These are phyloP conservation scores for Cryptococcus deneoformans DNA, from an alignment of 1,284 basidiomycete species.

Conservation along the genomic window DNA sequence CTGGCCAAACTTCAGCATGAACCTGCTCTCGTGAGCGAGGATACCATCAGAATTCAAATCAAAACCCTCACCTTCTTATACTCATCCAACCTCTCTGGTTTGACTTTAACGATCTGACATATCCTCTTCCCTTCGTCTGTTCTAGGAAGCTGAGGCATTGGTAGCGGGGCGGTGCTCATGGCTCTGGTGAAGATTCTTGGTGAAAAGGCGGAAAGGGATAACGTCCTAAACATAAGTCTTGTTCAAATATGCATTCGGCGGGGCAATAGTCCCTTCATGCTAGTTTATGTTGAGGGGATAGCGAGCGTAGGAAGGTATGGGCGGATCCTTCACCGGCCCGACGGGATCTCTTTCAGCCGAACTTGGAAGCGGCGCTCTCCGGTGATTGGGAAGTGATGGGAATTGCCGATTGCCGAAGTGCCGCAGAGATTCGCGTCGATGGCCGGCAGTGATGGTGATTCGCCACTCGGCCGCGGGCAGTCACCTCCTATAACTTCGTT, in stretches of 20 bases:
- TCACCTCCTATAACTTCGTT: background rate
- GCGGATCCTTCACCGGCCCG: background rate
- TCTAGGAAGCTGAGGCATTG: constrained; percentile 35
- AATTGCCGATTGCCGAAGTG: background rate
- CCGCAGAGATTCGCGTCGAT: background rate
- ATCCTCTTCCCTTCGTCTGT: constrained; percentile 58
- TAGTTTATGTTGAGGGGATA: too few species aligned
- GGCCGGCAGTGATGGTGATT: background rate
- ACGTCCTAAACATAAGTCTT: background rate
- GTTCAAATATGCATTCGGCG: too few species aligned
- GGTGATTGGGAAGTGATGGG: too few species aligned
- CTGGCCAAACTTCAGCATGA: constrained; percentile 67
- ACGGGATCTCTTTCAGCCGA: background rate
- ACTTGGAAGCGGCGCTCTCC: too few species aligned
- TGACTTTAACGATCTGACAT: constrained; percentile 74
- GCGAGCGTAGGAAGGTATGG: too few species aligned
- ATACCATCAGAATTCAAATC: background rate
- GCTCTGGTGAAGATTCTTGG: background rate
- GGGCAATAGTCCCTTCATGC: too few species aligned
- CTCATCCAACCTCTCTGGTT: constrained; percentile 61
- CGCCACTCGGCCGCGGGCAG: background rate
- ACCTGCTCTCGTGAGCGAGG: constrained; percentile 37
- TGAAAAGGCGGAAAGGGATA: background rate
- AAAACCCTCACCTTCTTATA: constrained; percentile 56
- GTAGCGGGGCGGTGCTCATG: constrained; percentile 7